Conservation (phyloP, 495 filamentous ascomycete species). For the Pyrenopolyporus hunteri region DNA sequence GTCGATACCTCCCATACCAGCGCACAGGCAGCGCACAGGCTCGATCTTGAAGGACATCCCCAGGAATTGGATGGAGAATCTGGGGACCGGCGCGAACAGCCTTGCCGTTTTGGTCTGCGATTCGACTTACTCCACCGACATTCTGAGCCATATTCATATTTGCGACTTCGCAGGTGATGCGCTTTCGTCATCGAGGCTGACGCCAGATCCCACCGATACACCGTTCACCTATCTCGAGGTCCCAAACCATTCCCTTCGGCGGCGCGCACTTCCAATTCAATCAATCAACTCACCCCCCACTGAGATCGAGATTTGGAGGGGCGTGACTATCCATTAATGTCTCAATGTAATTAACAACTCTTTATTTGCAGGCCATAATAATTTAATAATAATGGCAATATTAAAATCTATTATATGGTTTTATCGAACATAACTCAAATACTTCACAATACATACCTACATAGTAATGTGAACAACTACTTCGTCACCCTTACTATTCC, state of each 20-base stretch:
- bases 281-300: too few species aligned
- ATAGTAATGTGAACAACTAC: not conserved
- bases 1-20: too few species aligned
- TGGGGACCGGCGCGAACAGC: conserved; percentile 6
- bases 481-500: not conserved
- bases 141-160: conserved; percentile 12
- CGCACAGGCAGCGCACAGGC: too few species aligned
- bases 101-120: conserved; percentile 3
- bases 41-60: conserved; percentile 4
- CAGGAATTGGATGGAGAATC: conserved; percentile 11
- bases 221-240: conserved; percentile 5
- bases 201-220: conserved; percentile 6
- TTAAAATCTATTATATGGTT: not conserved
- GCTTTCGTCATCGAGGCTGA: conserved; percentile 29
- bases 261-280: too few species aligned
- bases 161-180: not conserved
- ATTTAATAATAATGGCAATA: not conserved
- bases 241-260: not conserved
- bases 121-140: not conserved
- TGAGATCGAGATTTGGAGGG: conserved; percentile 22
- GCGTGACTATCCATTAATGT: conserved; percentile 24
- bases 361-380: too few species aligned
- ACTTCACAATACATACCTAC: not conserved
- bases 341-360: too few species aligned
- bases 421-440: conserved; percentile 3